Evolutionary conservation across 306 rosid genomes (phyloP).

Genomic region (Vigna reflexopilosa): DNA sequence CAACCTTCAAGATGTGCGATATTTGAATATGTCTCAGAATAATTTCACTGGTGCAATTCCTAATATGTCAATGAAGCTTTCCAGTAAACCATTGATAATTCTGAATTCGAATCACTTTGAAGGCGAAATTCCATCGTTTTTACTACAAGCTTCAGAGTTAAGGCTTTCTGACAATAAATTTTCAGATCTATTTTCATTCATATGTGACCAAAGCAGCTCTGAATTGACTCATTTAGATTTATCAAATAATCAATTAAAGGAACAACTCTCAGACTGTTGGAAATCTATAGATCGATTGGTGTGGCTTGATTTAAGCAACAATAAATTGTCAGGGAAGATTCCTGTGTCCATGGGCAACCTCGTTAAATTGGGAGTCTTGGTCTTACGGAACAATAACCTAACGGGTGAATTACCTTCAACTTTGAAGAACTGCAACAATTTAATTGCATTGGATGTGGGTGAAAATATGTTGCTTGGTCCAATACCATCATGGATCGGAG

Average conservation of each 20-base stretch:
- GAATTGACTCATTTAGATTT: not conserved
- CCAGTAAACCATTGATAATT: rapidly evolving
- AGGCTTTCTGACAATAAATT: slow-evolving; percentile 9
- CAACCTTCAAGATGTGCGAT: no score
- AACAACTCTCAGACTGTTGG: slow-evolving; percentile 17
- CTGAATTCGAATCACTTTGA: slow-evolving; percentile 33
- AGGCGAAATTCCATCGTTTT: not conserved
- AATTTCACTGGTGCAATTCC: slow-evolving; percentile 18
- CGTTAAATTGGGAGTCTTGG: not conserved
- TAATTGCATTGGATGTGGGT: no score
- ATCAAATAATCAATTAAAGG: slow-evolving; percentile 22
- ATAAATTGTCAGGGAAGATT: not conserved
- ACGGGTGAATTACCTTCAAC: no score
- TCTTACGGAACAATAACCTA: no score
- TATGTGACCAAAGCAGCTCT: no score
- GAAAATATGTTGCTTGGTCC: not conserved
- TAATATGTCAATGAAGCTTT: not conserved
- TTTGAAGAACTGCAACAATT: no score
- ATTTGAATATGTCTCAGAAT: not conserved
- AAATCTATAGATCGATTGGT: not conserved
- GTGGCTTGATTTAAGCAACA: not conserved
- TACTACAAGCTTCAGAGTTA: not conserved
- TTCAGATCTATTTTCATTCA: not conserved
- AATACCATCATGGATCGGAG: not conserved
- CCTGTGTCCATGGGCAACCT: not conserved